Percentiles rank a stretch among this genome's conserved stretches.
Conservation (phyloP, 2,329 filamentous ascomycete species). For the Pseudophaeomoniella oleicola region DNA sequence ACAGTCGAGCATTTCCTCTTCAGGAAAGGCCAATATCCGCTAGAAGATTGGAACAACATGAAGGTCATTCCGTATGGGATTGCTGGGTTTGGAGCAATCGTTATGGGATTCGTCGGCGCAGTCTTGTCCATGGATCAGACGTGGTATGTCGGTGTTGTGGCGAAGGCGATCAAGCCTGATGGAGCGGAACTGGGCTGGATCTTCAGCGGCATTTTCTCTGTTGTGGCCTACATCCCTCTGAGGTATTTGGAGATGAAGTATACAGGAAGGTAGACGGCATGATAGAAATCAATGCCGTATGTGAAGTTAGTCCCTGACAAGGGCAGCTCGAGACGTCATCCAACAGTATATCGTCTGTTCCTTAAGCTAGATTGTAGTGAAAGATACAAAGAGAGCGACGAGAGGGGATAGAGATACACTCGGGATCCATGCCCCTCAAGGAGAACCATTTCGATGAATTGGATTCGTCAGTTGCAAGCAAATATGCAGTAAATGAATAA, state of each 20-base stretch:
- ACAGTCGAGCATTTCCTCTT: slow-evolving; percentile 4
- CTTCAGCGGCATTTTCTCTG: slow-evolving; percentile 3
- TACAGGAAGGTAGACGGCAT: slow-evolving; percentile 1
- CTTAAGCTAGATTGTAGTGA: too few species aligned
- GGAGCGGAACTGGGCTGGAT: slow-evolving; percentile 5
- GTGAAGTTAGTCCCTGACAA: too few species aligned
- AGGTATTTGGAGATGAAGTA: slow-evolving; percentile 4
- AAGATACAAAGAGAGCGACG: too few species aligned
- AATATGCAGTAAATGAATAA: too few species aligned
- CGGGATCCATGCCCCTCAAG: too few species aligned
- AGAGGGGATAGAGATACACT: too few species aligned
- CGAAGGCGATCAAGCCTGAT: slow-evolving; percentile 1
- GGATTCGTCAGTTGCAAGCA: too few species aligned
- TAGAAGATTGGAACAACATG: slow-evolving; percentile 5
- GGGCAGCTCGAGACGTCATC: too few species aligned
- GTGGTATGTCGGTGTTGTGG: slow-evolving; percentile 4
- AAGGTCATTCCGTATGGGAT: slow-evolving; percentile 3
- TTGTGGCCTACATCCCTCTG: slow-evolving; percentile 2
- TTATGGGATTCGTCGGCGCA: slow-evolving; percentile 5
- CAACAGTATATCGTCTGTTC: too few species aligned
- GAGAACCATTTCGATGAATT: too few species aligned
- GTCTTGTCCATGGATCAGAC: slow-evolving; percentile 5
- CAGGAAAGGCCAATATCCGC: slow-evolving; percentile 1
- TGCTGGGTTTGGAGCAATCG: slow-evolving; percentile 3
- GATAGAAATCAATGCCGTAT: too few species aligned